Base-by-base conservation (phyloP, 1,139 yeast genomes). In the Pichia cactophila region DNA sequence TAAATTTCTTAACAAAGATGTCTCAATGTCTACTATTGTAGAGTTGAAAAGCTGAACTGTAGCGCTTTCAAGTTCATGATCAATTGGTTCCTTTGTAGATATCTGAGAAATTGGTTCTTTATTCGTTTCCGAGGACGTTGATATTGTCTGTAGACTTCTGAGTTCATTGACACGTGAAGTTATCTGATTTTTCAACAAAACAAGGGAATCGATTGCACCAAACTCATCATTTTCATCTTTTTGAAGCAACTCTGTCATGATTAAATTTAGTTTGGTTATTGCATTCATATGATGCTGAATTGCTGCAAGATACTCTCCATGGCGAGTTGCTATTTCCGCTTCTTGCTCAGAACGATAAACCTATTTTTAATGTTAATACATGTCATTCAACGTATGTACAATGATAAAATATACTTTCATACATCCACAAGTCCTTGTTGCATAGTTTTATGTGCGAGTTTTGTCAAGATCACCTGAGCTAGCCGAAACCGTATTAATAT, bases 301-400 rank as follows among this genome's bases (percentile, higher is more conserved):
- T 1, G 67, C 61, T 26, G 52, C 47, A 2, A 39, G 43, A 9
- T 56, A 53, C 33, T 65, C 64, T 20, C 58, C 58, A 41, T 56
- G 53, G 31, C 61, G 45, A 7, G 60, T 59, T 14, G 66, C 61
- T 33, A 54, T 50, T 42, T 65, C 65, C 1, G 68, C 69, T 20
- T 58, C 58, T 45, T 59, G 61, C 33, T 65, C 67, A 1, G 59
- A 51, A 38, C 59, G 60, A 41, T 63, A 65, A 20, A 38, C 41
- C 41, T 38, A 38, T 38, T 10, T 7, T 16, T 16, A 8, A 16
- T 36, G 39, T 36, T 36, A 36, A 20, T 36, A 36, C n/a, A 11
- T 12, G 14, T 11, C 35, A 31, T 31, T 31, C 14, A 31, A 28
- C 7, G 3, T 3, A 31, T 31, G 23, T 23, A 23, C 9, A 14